phyloP scores from a whole-genome alignment of 176 grass and related monocot genomes.

The Musa schizocarpa region DNA sequence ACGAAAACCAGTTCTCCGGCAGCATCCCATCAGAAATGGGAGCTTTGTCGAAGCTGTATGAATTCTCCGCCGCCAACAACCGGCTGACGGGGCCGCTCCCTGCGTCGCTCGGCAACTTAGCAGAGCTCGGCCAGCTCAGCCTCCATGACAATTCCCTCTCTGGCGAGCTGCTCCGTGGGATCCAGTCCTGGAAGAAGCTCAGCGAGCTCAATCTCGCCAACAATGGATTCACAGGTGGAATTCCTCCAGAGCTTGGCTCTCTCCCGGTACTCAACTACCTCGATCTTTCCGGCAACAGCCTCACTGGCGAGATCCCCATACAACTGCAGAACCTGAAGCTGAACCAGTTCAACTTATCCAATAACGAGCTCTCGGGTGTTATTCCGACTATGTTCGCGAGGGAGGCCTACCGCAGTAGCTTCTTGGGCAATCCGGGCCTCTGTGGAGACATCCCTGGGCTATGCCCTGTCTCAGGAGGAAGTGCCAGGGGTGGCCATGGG shows the following conservation, averaged over 20 bases:
- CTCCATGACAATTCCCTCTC: slow-evolving; percentile 65
- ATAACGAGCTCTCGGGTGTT: slow-evolving; percentile 60
- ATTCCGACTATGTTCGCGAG: slow-evolving; percentile 52
- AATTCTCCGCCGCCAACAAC: slow-evolving; percentile 69
- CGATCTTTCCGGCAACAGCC: slow-evolving; percentile 58
- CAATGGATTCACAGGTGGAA: slow-evolving; percentile 53
- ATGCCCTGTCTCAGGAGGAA: slow-evolving; percentile 21
- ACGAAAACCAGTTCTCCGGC: slow-evolving; percentile 53
- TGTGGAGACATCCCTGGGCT: slow-evolving; percentile 32
- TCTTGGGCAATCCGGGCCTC: slow-evolving; percentile 63
- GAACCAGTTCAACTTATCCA: slow-evolving; percentile 66
- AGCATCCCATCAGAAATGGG: slow-evolving; percentile 67
- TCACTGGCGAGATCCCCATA: slow-evolving; percentile 52
- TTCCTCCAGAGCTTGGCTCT: slow-evolving; percentile 69
- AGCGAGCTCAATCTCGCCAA: slow-evolving; percentile 63
- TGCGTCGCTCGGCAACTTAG: slow-evolving; percentile 33
- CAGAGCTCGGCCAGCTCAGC: slow-evolving; percentile 57
- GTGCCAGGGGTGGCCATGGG: not conserved
- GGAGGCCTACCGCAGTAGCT: slow-evolving; percentile 44
- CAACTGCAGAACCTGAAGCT: slow-evolving; percentile 81
- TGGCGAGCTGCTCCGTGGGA: slow-evolving; percentile 54
- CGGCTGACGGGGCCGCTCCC: slow-evolving; percentile 59
- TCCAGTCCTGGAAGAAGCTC: slow-evolving; percentile 62
- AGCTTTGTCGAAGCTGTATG: slow-evolving; percentile 43
- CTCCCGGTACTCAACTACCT: slow-evolving; percentile 90